Evolutionary conservation across 2,329 filamentous ascomycete species (phyloP).

Genomic region (Talaromyces sp.): DNA sequence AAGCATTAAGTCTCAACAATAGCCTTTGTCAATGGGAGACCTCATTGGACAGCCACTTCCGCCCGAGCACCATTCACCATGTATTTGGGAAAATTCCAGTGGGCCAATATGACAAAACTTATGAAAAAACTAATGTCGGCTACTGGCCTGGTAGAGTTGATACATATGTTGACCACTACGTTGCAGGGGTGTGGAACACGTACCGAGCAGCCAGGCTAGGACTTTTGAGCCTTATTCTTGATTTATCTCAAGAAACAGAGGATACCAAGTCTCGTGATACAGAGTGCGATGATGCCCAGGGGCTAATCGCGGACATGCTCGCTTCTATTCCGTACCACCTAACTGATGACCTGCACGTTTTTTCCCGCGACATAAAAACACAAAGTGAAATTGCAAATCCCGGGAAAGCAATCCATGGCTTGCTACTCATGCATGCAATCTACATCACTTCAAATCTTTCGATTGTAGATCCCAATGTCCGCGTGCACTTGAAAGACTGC

Average conservation of each 20-base stretch:
- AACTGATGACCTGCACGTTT: background rate
- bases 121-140: background rate
- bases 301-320: background rate
- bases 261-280: background rate
- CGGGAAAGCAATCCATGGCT: background rate
- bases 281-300: background rate
- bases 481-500: background rate
- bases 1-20: background rate
- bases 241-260: background rate
- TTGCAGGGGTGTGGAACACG: constrained; percentile 1
- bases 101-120: background rate
- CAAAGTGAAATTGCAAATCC: background rate
- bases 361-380: background rate
- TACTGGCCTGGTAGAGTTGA: constrained; percentile 1
- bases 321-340: constrained; percentile 6
- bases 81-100: background rate
- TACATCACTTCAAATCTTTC: background rate
- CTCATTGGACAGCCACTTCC: background rate
- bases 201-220: background rate
- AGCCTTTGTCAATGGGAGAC: background rate
- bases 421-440: constrained; percentile 7
- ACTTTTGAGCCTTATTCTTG: background rate
- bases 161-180: constrained; percentile 5
- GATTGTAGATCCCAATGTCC: background rate
- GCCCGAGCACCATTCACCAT: background rate